Conservation (phyloP, 768 basidiomycete species). For the Lactarius tabidus region DNA sequence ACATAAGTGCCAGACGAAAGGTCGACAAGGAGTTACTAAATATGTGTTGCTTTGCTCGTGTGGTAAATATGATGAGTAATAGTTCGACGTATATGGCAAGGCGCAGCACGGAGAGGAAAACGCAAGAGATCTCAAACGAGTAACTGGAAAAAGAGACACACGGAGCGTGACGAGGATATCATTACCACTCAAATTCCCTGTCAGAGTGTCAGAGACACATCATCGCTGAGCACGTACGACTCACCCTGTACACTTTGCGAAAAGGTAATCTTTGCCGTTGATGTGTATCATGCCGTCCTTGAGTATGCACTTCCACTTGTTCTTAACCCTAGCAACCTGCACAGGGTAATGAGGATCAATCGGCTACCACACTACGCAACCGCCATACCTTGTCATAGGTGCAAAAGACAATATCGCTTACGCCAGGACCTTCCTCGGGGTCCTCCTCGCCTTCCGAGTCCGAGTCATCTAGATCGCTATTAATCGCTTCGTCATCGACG, state of each 20-base stretch:
- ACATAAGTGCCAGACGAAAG: background rate
- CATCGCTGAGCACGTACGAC: slow-evolving; percentile 18
- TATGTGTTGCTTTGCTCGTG: slow-evolving; percentile 9
- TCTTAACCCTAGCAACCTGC: slow-evolving; percentile 97
- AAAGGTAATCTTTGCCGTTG: slow-evolving; percentile 96
- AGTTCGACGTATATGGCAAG: slow-evolving; percentile 18
- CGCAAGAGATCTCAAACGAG: background rate
- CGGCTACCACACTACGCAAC: slow-evolving; percentile 21
- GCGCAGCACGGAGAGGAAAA: background rate
- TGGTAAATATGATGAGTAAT: slow-evolving; percentile 16
- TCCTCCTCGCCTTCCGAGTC: slow-evolving; percentile 87
- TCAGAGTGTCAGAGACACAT: background rate
- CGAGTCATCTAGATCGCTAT: slow-evolving; percentile 94
- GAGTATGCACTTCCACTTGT: slow-evolving; percentile 98
- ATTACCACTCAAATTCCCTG: slow-evolving; percentile 38
- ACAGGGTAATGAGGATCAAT: slow-evolving; percentile 1
- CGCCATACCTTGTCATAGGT: slow-evolving; percentile 97
- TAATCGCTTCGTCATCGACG: slow-evolving; percentile 78
- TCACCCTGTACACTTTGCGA: slow-evolving; percentile 94
- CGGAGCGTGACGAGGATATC: background rate
- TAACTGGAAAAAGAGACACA: slow-evolving; percentile 3
- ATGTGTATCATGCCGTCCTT: slow-evolving; percentile 98
- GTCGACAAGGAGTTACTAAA: slow-evolving; percentile 1
- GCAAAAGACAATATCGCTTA: slow-evolving; percentile 94
- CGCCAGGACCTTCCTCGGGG: slow-evolving; percentile 68